Base-by-base conservation (phyloP, 148 eudicot species). In the Silene latifolia region DNA sequence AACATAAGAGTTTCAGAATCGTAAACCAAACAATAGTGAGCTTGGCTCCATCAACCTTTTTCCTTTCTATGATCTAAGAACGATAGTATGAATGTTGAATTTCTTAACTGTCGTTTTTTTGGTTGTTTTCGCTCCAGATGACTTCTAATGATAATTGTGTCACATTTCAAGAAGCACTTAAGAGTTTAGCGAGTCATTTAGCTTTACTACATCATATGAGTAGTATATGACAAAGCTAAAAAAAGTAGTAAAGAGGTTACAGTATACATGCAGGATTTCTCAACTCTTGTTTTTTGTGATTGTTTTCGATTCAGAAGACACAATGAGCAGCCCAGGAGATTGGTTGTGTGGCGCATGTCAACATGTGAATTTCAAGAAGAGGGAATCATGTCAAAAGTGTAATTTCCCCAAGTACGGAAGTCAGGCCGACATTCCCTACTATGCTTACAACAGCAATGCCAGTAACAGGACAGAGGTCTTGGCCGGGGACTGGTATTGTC, bases 341-440 rank as follows among this genome's bases (percentile, higher is more conserved):
- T 93, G 98, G 98, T 84, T 93, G 86, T 93, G 98, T 72, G 84
- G 83, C 54, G 85, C 92, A 46, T 93, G 98, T 89, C 89, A 93
- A 11, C 90, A 93, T 71, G 67, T 87, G 72, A 93, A 93, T 80
- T 91, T 93, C 87, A 91, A 89, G 87, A 93, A 91, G 84, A 81
- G 98, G 8, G 98, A 93, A 11, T 10, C 87, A 6, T 93, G 98
- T 82, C 97, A 93, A 64, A 80, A 85, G 67, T 93, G 98, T 69
- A 81, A 80, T 80, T 89, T 89, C 68, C 88, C 97, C 0, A 93
- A 91, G 74, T 87, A 66, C 42, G 97, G 87, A 2, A 80, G 71
- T 18, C 73, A 74, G 7, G 83, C 82, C 17, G 98, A 88, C 62
- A 67, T 88, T 15, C 71, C 91, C 15, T 72, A 90, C 0, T 88